Conservation (phyloP, 805 yeast genomes). For the Lachancea dasiensis region DNA sequence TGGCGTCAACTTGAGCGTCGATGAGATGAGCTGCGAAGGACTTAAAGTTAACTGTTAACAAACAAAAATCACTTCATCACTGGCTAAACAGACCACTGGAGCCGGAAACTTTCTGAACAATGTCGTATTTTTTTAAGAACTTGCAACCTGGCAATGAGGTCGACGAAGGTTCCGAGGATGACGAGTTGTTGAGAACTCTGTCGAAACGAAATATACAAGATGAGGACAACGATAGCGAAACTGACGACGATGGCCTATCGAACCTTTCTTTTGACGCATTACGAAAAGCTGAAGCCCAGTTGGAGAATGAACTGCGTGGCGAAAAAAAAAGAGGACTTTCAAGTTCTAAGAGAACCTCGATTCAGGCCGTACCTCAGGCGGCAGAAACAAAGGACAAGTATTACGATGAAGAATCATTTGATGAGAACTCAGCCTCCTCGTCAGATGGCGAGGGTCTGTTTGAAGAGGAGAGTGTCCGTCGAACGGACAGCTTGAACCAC, state of each 20-base stretch:
- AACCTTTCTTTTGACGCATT: slow-evolving; percentile 61
- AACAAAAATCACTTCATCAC: too few relatives aligned
- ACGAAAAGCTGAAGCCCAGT: slow-evolving; percentile 45
- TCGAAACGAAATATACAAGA: neutral
- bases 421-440: slow-evolving; percentile 15
- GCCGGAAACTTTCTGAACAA: slow-evolving; percentile 4
- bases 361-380: slow-evolving; percentile 3
- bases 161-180: slow-evolving; percentile 31
- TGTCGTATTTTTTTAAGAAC: slow-evolving; percentile 32
- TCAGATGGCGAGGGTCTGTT: slow-evolving; percentile 32
- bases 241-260: slow-evolving; percentile 42
- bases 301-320: slow-evolving; percentile 32
- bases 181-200: slow-evolving; percentile 33
- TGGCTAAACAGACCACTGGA: too few relatives aligned
- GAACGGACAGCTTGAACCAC: too few relatives aligned
- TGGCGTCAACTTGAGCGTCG: too few relatives aligned
- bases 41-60: too few relatives aligned
- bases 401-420: slow-evolving; percentile 16
- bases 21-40: too few relatives aligned
- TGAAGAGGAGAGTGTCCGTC: slow-evolving; percentile 38
- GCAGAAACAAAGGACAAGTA: slow-evolving; percentile 4
- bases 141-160: slow-evolving; percentile 24
- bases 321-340: slow-evolving; percentile 1
- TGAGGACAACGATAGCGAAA: slow-evolving; percentile 11
- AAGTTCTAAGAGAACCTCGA: neutral